Evolutionary conservation across 768 basidiomycete species (phyloP).

Genomic region (Neoboletus brunneissimus): DNA sequence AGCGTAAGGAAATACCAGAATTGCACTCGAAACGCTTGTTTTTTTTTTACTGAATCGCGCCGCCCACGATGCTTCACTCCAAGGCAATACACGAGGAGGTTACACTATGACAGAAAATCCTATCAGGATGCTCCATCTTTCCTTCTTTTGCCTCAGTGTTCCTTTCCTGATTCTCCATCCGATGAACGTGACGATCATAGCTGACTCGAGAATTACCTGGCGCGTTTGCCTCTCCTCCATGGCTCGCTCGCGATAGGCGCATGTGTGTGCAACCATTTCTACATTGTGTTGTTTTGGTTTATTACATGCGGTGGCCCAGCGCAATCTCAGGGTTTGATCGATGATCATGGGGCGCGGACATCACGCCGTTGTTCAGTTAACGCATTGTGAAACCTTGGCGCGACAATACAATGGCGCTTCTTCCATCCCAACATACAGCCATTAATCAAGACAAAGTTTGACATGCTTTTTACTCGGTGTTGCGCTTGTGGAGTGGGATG

Average conservation of each 20-base stretch:
- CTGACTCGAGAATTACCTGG: background rate
- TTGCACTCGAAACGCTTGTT: background rate
- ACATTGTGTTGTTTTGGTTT: no score
- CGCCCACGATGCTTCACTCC: background rate
- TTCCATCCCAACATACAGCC: background rate
- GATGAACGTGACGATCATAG: slow-evolving; percentile 1
- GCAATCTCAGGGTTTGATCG: background rate
- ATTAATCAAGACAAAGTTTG: background rate
- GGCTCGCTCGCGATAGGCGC: background rate
- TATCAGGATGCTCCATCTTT: background rate
- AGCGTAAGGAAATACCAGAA: background rate
- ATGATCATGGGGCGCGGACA: background rate
- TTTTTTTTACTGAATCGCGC: background rate
- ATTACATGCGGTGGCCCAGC: background rate
- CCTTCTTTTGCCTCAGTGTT: background rate
- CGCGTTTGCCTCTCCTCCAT: background rate
- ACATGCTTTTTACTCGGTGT: background rate
- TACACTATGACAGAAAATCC: slow-evolving; percentile 1
- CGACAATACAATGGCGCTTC: background rate
- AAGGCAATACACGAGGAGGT: background rate
- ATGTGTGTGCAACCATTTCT: background rate
- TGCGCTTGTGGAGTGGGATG: background rate
- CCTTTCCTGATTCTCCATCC: slow-evolving; percentile 10
- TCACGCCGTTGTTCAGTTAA: background rate
- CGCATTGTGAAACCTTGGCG: background rate